Evolutionary conservation across 352 stramenopile species (phyloP), one percentile per base, ranked within the genome.

Genomic region (Globisporangium orthogonon): DNA sequence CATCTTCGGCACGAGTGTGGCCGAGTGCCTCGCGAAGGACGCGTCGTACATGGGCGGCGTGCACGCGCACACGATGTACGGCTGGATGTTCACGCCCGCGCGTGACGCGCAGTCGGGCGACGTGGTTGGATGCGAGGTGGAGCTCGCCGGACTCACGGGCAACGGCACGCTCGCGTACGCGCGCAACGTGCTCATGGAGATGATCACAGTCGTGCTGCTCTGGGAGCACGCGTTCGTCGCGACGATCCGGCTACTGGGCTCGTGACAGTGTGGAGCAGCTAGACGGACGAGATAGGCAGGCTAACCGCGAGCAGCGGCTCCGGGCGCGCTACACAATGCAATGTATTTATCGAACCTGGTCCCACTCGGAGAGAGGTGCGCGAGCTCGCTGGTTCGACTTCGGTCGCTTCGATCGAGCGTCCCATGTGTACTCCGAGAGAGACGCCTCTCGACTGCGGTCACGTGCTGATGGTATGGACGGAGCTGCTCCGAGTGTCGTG

Each of bases 171-270:
- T 46, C 30, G 40, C 47, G 13, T 74, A 74, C 48, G 67, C 63
- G 37, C 63, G 65, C 52, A 71, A 66, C 35, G 59, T 71, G 52
- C 59, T 71, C 59, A 68, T 74, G 59, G 67, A 74, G 48, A 70
- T 74, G 52, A 39, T 74, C 59, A 64, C 63, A 29, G 58, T 67
- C 37, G 62, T 53, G 56, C 54, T 74, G 58, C 60, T 70, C 11
- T 74, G 67, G 67, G 67, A 74, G 44, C 62, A 66, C 47, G 51
- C 60, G 29, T 55, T 64, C 28, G 63, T 70, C 1, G 60, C 49
- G 0, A 54, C 55, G 7, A 67, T 70, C 37, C 53, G 55, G 11
- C 47, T 50, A n/a, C 54, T 70, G 45, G 51, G 45, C 31, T 31
- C 33, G 35, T 63, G 58, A n/a, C n/a, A n/a, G n/a, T n/a, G n/a